A percentile compares a stretch with the other conserved stretches of the same genome.
Conservation (phyloP, 1,284 basidiomycete genomes). For the Ceratobasidium sp. region DNA sequence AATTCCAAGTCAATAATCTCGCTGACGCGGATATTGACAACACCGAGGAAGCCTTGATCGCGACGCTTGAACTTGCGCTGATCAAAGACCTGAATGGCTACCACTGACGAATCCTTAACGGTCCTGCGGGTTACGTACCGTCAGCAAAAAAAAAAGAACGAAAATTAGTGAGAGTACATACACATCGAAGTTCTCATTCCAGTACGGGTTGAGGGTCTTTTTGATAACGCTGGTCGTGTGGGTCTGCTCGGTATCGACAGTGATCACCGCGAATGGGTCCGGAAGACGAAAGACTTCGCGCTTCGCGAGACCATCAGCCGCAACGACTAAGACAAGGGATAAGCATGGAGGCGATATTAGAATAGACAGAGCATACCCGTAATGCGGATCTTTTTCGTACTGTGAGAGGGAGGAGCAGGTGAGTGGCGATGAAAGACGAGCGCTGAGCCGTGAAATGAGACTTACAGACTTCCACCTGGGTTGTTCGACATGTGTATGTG, state of each 20-base stretch:
- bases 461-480: constrained; percentile 36
- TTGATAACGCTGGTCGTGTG: constrained; percentile 92
- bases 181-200: constrained; percentile 96
- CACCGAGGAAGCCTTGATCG: constrained; percentile 95
- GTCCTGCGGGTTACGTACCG: constrained; percentile 63
- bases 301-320: constrained; percentile 89
- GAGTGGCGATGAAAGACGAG: neutral
- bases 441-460: neutral
- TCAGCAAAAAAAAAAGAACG: constrained; percentile 36
- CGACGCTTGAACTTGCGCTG: constrained; percentile 97
- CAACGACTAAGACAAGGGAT: constrained; percentile 73
- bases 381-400: constrained; percentile 56
- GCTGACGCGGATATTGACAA: constrained; percentile 91
- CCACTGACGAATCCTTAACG: constrained; percentile 90
- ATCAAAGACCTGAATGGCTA: constrained; percentile 96
- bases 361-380: constrained; percentile 52
- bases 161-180: constrained; percentile 55
- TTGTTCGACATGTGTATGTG: constrained; percentile 36
- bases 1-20: constrained; percentile 92
- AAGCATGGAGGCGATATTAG: neutral
- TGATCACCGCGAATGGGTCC: constrained; percentile 95
- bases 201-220: constrained; percentile 91
- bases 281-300: constrained; percentile 92
- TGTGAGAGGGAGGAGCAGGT: constrained; percentile 46
- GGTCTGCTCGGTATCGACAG: constrained; percentile 94